Evolutionary conservation across 2,329 filamentous ascomycete genomes (phyloP).

Genomic region (Aspergillus novoparasiticus): DNA sequence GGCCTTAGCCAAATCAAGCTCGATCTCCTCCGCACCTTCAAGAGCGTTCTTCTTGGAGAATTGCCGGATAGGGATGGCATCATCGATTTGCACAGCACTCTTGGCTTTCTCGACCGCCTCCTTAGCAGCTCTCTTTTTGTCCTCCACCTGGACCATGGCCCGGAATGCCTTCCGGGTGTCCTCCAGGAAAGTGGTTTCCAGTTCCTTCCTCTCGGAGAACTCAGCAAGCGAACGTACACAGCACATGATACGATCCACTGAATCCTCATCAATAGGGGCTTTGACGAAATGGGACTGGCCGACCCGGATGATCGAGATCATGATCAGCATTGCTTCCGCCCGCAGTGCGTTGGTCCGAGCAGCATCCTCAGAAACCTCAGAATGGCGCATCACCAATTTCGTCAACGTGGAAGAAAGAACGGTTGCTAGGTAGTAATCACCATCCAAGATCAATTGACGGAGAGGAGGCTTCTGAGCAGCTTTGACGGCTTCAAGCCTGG

Average conservation of each 20-base stretch:
- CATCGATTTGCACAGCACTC: slow-evolving; percentile 91
- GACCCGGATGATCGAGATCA: slow-evolving; percentile 98
- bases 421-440: slow-evolving; percentile 93
- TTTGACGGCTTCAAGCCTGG: slow-evolving; percentile 93
- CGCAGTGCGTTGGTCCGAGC: slow-evolving; percentile 91
- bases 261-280: slow-evolving; percentile 95
- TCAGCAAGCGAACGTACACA: slow-evolving; percentile 91
- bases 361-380: slow-evolving; percentile 83
- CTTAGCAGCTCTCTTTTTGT: slow-evolving; percentile 96
- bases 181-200: slow-evolving; percentile 89
- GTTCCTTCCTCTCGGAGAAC: slow-evolving; percentile 83
- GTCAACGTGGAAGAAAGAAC: slow-evolving; percentile 95
- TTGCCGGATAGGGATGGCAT: slow-evolving; percentile 90
- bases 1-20: slow-evolving; percentile 87
- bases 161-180: slow-evolving; percentile 95
- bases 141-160: slow-evolving; percentile 94
- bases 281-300: slow-evolving; percentile 99
- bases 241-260: slow-evolving; percentile 97
- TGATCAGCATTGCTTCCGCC: slow-evolving; percentile 98
- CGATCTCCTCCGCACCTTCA: slow-evolving; percentile 82
- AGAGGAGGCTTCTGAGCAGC: slow-evolving; percentile 94
- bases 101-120: slow-evolving; percentile 92
- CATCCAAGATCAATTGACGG: slow-evolving; percentile 91
- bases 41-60: slow-evolving; percentile 85
- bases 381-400: slow-evolving; percentile 96